Evolutionary conservation across 176 grass and related monocot genomes (phyloP).

Genomic region (Secale cereale): DNA sequence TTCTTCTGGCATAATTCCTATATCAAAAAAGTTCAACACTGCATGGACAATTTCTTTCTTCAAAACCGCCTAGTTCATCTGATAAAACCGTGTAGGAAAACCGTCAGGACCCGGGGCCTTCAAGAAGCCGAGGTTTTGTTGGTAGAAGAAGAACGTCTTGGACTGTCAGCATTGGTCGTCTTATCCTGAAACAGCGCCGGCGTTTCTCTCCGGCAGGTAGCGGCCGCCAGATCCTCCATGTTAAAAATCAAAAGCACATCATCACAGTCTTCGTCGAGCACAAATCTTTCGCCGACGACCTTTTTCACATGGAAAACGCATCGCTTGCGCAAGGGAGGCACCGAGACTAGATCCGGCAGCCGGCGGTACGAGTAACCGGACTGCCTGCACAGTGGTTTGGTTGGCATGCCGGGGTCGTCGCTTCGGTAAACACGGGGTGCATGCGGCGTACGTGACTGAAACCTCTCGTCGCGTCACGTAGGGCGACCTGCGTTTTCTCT

Average conservation of each 20-base stretch:
- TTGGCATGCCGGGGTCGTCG: slow-evolving; percentile 32
- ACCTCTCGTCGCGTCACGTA: neutral
- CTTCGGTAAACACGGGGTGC: slow-evolving; percentile 32
- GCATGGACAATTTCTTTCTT: too few relatives aligned
- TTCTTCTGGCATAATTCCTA: too few relatives aligned
- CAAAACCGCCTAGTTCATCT: too few relatives aligned
- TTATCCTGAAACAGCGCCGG: too few relatives aligned
- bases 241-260: neutral
- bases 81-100: too few relatives aligned
- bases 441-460: neutral
- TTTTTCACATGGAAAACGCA: neutral
- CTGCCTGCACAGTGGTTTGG: too few relatives aligned
- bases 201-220: slow-evolving; percentile 21
- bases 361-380: too few relatives aligned
- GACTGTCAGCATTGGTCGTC: neutral
- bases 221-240: slow-evolving; percentile 11
- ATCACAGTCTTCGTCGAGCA: neutral
- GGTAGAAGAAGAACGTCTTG: too few relatives aligned
- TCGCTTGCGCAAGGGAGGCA: neutral
- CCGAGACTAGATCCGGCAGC: neutral
- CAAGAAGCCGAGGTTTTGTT: too few relatives aligned
- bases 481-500: neutral
- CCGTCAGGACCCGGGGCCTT: too few relatives aligned
- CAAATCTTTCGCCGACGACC: neutral
- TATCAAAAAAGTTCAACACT: too few relatives aligned